Conservation (phyloP, 2,329 filamentous ascomycete genomes). For the Colletotrichum theobromicola region DNA sequence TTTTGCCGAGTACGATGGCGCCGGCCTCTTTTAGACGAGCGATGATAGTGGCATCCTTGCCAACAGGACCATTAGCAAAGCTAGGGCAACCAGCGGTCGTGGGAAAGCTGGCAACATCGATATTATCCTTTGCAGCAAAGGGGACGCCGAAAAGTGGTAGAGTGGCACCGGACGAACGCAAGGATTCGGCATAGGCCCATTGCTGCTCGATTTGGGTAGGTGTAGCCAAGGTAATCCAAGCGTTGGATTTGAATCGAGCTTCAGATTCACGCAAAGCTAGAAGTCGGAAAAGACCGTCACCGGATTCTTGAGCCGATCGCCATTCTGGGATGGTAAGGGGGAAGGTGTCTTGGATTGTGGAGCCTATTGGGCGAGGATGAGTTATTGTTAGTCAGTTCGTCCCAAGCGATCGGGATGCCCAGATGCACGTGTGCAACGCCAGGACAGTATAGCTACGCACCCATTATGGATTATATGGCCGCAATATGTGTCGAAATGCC, state of each 20-base stretch:
- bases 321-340: conserved; percentile 25
- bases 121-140: conserved; percentile 63
- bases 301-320: conserved; percentile 28
- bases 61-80: conserved; percentile 49
- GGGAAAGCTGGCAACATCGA: conserved; percentile 53
- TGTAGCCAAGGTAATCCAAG: conserved; percentile 37
- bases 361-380: neutral
- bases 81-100: conserved; percentile 60
- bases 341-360: conserved; percentile 12
- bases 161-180: conserved; percentile 43
- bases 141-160: conserved; percentile 62
- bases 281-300: conserved; percentile 31
- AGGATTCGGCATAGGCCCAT: conserved; percentile 43
- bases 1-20: conserved; percentile 63
- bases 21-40: conserved; percentile 55
- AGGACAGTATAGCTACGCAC: neutral
- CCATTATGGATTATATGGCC: neutral
- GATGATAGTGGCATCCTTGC: conserved; percentile 52
- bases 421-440: neutral
- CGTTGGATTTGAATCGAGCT: conserved; percentile 26
- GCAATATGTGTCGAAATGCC: neutral
- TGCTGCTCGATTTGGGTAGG: conserved; percentile 28
- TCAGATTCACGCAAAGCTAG: conserved; percentile 28
- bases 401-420: neutral
- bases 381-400: conserved; percentile 1